Evolutionary conservation across 2,329 filamentous ascomycete species (phyloP), one percentile per base, ranked within the genome.

Genomic region (Penicillium sp.): DNA sequence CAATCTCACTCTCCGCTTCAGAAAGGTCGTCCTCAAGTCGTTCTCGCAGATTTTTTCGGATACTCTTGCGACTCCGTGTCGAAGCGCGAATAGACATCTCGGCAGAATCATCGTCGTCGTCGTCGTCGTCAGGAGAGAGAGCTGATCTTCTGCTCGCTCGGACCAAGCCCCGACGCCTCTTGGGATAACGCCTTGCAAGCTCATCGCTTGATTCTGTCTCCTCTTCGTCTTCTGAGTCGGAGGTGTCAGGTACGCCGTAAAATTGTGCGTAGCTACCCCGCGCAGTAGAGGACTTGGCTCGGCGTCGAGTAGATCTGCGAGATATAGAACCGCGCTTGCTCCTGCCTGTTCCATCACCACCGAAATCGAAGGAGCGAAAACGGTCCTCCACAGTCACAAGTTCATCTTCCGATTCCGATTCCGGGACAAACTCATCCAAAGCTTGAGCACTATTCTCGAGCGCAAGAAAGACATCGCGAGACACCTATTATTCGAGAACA

Each of bases 1-100:
- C 83, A 82, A 1, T 80, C 74, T 9, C 73, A 71, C 12, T 47
- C 46, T 69, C 69, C 26, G 62, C 58, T 44, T 71, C 67, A 4
- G 68, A 70, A 34, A 50, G 24, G 26, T 68, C 63, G 37, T 68
- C 60, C 48, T 71, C 66, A 32, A 58, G 46, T 39, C 61, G 51
- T 46, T 80, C 78, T 45, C 62, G 68, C 64, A 80, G 70, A 47
- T 63, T 76, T 37, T 61, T 68, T 24, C 60, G 58, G 5, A 59
- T 43, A 4, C 51, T 46, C 24, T 57, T 62, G 25, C 63, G 58
- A 1, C 58, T 53, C 28, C 70, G 59, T 9, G 57, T 62, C 5
- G 69, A 73, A 29, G 51, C 55, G 8, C 68, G 62, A 11, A 25
- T 45, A 7, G 56, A 61, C 11, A 51, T 57, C 2, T 46, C 41